Evolutionary conservation across 2,329 filamentous ascomycete species (phyloP).

Genomic region (Chaetomium olivaceum): DNA sequence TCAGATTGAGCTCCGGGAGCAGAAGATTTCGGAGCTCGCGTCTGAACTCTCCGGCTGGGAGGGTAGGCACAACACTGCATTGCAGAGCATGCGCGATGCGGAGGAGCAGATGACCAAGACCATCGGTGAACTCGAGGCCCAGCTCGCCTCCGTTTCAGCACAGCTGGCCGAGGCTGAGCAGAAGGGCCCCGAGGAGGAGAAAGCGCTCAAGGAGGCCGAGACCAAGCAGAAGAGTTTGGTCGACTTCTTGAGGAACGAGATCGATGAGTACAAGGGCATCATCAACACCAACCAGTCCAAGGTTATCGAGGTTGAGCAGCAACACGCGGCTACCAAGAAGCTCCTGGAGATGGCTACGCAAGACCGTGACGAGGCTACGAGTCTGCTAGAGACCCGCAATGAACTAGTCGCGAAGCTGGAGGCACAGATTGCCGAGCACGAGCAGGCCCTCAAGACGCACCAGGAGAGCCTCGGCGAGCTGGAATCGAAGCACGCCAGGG

Average conservation of each 20-base stretch:
- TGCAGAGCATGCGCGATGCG: conserved; percentile 69
- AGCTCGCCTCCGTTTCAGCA: conserved; percentile 36
- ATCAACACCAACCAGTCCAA: conserved; percentile 68
- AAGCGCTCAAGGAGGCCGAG: conserved; percentile 50
- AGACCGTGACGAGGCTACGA: conserved; percentile 54
- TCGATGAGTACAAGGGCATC: conserved; percentile 77
- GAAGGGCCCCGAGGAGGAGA: conserved; percentile 27
- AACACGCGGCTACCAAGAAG: conserved; percentile 64
- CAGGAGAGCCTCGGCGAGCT: conserved; percentile 54
- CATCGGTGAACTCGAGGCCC: conserved; percentile 63
- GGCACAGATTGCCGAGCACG: conserved; percentile 60
- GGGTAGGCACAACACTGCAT: conserved; percentile 68
- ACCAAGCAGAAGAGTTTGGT: conserved; percentile 61
- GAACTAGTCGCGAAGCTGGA: conserved; percentile 56
- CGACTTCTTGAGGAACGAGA: conserved; percentile 66
- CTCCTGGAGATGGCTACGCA: conserved; percentile 68
- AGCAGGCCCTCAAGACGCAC: conserved; percentile 56
- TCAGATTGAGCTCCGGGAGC: conserved; percentile 47
- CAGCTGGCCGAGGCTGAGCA: conserved; percentile 42
- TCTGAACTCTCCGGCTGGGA: conserved; percentile 74
- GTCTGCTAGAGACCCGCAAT: conserved; percentile 49
- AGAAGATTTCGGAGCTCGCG: conserved; percentile 66
- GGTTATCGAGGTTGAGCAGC: conserved; percentile 72
- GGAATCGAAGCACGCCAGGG: conserved; percentile 50
- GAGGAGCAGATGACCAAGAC: conserved; percentile 73